Evolutionary conservation across 345 rosid species (phyloP).

Genomic region (Corymbia maculata): DNA sequence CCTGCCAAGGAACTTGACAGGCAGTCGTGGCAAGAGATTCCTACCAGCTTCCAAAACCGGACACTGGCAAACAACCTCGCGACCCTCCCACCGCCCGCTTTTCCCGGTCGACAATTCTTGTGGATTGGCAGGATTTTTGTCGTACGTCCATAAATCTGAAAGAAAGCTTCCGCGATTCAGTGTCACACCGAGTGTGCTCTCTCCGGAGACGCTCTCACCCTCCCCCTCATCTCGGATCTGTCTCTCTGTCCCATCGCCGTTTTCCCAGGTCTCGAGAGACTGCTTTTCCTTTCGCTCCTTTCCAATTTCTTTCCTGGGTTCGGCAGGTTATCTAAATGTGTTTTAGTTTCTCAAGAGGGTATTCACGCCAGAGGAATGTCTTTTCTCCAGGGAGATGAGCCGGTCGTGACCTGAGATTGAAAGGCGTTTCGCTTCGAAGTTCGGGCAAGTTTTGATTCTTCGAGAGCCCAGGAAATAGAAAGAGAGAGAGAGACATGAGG

Average conservation of each 20-base stretch:
- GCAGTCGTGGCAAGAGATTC: background rate
- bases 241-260: background rate
- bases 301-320: background rate
- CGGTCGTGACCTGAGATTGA: background rate
- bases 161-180: background rate
- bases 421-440: background rate
- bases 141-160: background rate
- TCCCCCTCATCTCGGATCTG: background rate
- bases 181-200: background rate
- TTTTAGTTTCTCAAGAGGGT: background rate
- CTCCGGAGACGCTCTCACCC: background rate
- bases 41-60: background rate
- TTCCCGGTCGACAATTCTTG: background rate
- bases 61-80: background rate
- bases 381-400: background rate
- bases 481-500: constrained; percentile 14
- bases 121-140: background rate
- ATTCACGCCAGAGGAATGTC: background rate
- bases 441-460: background rate
- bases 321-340: background rate
- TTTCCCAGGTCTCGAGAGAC: background rate
- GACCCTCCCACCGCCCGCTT: background rate
- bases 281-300: background rate
- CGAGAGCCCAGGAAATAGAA: background rate
- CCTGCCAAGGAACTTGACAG: background rate